Evolutionary conservation across 257 asterid species (phyloP).

Genomic region (Petrea volubilis): DNA sequence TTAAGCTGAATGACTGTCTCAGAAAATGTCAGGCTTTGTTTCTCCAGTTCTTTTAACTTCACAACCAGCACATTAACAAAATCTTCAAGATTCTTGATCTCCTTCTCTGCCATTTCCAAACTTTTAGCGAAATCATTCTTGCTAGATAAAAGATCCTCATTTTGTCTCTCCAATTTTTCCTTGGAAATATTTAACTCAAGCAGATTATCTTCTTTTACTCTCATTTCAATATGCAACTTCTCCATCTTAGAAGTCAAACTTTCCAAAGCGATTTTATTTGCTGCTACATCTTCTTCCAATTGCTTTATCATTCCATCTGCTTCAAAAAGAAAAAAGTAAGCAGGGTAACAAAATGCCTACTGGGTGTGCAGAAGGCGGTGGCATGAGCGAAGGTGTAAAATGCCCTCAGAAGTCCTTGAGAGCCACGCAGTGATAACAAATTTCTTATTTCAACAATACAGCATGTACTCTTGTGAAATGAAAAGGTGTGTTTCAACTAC

Average conservation of each 20-base stretch:
- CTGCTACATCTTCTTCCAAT: slow-evolving; percentile 60
- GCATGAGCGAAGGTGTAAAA: slow-evolving; percentile 11
- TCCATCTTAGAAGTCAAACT: slow-evolving; percentile 67
- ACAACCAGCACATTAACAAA: slow-evolving; percentile 60
- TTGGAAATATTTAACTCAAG: slow-evolving; percentile 47
- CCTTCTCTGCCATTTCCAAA: slow-evolving; percentile 57
- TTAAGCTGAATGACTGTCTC: slow-evolving; percentile 65
- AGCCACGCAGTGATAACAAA: background rate
- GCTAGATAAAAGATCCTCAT: slow-evolving; percentile 51
- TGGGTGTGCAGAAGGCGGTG: slow-evolving; percentile 1
- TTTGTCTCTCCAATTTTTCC: slow-evolving; percentile 63
- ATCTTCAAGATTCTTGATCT: slow-evolving; percentile 66
- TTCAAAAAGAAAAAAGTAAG: slow-evolving; percentile 14
- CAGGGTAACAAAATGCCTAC: slow-evolving; percentile 4
- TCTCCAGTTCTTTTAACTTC: slow-evolving; percentile 69
- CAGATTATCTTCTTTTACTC: slow-evolving; percentile 62
- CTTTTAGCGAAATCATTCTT: slow-evolving; percentile 50
- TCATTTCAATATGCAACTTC: slow-evolving; percentile 58
- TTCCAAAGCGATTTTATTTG: slow-evolving; percentile 50
- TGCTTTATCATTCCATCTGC: slow-evolving; percentile 62
- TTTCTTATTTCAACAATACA: background rate
- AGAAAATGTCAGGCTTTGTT: slow-evolving; percentile 64
- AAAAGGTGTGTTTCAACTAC: background rate
- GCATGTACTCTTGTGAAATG: slow-evolving; percentile 5
- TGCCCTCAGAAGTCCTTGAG: slow-evolving; percentile 16